Conservation (phyloP, 306 rosid genomes). For the Pyrus communis region DNA sequence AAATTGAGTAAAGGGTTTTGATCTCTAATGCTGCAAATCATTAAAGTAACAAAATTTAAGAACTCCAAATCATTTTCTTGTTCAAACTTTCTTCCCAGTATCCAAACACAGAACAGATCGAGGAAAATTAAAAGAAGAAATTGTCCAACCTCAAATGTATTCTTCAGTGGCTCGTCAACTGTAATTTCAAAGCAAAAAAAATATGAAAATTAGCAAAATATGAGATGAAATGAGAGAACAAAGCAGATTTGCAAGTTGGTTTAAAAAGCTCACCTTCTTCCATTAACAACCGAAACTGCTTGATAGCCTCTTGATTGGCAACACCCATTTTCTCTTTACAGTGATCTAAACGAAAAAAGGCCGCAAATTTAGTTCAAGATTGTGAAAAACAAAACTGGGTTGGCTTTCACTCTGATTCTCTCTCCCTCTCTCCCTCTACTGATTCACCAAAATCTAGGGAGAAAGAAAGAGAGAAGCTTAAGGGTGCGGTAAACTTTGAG, state of each 20-base stretch:
- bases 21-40: not conserved
- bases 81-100: not conserved
- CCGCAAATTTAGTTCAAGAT: slow-evolving; percentile 10
- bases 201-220: not conserved
- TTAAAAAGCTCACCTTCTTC: slow-evolving; percentile 44
- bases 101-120: slow-evolving; percentile 21
- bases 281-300: slow-evolving; percentile 57
- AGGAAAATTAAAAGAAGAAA: not conserved
- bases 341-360: slow-evolving; percentile 1
- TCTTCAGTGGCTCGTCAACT: slow-evolving; percentile 70
- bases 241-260: slow-evolving; percentile 4
- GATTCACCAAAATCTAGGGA: slow-evolving; percentile 6
- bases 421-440: not conserved
- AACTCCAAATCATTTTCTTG: not conserved
- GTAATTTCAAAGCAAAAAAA: slow-evolving; percentile 9
- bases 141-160: slow-evolving; percentile 57
- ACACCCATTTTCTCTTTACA: slow-evolving; percentile 45
- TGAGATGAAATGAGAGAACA: slow-evolving; percentile 26
- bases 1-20: not conserved
- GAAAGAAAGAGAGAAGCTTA: slow-evolving; percentile 4
- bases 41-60: not conserved
- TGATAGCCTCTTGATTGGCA: slow-evolving; percentile 62
- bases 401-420: slow-evolving; percentile 15
- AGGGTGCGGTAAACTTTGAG: not conserved
- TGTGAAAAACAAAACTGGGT: slow-evolving; percentile 12